Conservation (phyloP, 2,329 filamentous ascomycete species). For the Colletotrichum sp. region DNA sequence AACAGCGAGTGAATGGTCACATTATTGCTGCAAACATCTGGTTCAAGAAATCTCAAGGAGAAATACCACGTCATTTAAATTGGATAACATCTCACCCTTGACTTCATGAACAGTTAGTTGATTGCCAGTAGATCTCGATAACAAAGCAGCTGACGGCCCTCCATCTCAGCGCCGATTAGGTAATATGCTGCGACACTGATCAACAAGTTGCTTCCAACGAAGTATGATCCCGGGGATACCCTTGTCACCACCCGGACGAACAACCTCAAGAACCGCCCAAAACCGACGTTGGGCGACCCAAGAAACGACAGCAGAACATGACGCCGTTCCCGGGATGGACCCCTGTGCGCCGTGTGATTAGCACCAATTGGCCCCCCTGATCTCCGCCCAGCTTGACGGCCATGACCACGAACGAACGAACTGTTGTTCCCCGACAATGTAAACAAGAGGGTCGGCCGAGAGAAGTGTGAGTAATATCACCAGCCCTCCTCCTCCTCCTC, state of each 20-base stretch:
- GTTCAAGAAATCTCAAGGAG: neutral
- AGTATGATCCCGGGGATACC: neutral
- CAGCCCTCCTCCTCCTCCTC: neutral
- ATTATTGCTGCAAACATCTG: too few species aligned
- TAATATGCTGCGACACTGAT: neutral
- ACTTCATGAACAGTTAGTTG: neutral
- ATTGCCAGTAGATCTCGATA: neutral
- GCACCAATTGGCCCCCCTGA: neutral
- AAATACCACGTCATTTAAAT: fast-evolving
- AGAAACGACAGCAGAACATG: neutral
- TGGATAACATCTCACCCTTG: neutral
- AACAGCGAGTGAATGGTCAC: too few species aligned
- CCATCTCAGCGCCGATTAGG: neutral
- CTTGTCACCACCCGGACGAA: neutral
- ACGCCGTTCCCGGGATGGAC: neutral
- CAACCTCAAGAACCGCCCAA: neutral
- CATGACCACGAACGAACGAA: neutral
- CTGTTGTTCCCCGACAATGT: neutral
- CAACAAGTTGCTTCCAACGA: neutral
- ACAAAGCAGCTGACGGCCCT: neutral
- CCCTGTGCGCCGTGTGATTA: conserved; percentile 5
- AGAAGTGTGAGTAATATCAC: conserved; percentile 8
- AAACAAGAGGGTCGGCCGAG: neutral
- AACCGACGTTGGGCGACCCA: neutral
- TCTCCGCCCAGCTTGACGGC: neutral